Evolutionary conservation across 2,329 filamentous ascomycete species (phyloP).

Genomic region (Keithomyces neogunnii): DNA sequence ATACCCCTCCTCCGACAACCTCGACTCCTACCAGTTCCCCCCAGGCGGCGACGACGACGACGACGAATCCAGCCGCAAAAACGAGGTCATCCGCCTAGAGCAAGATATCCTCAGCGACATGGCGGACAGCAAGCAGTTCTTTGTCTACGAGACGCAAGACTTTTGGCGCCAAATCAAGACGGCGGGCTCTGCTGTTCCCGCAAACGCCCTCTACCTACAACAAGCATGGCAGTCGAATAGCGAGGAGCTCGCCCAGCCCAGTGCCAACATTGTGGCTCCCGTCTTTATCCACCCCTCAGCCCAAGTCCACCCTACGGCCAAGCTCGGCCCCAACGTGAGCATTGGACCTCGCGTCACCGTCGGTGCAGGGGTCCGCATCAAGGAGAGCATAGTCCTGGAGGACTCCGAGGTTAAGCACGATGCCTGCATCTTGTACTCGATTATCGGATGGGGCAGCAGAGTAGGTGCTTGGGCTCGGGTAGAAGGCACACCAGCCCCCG

Average conservation of each 20-base stretch:
- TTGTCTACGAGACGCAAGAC: constrained; percentile 96
- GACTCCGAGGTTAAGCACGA: constrained; percentile 95
- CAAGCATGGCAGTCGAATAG: constrained; percentile 82
- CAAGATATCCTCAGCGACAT: constrained; percentile 95
- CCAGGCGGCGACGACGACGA: constrained; percentile 40
- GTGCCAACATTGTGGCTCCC: constrained; percentile 79
- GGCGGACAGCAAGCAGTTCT: constrained; percentile 96
- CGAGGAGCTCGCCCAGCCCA: constrained; percentile 69
- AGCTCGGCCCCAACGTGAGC: constrained; percentile 93
- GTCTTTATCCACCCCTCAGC: constrained; percentile 95
- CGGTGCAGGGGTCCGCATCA: constrained; percentile 82
- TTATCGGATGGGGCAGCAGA: constrained; percentile 94
- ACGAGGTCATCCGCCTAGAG: constrained; percentile 85
- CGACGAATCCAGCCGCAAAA: constrained; percentile 70
- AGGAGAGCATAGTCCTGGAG: constrained; percentile 93
- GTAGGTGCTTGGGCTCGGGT: constrained; percentile 98
- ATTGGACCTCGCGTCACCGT: constrained; percentile 83
- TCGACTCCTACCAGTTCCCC: constrained; percentile 56
- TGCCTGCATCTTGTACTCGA: constrained; percentile 88
- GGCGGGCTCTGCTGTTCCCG: constrained; percentile 90
- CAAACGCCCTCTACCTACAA: constrained; percentile 92
- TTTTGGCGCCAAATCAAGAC: constrained; percentile 99
- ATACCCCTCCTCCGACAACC: constrained; percentile 94
- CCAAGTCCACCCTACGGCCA: constrained; percentile 84
- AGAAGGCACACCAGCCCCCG: constrained; percentile 84